phyloP scores from a whole-genome alignment of 805 yeast genomes.

The Metschnikowia chrysomelidarum region DNA sequence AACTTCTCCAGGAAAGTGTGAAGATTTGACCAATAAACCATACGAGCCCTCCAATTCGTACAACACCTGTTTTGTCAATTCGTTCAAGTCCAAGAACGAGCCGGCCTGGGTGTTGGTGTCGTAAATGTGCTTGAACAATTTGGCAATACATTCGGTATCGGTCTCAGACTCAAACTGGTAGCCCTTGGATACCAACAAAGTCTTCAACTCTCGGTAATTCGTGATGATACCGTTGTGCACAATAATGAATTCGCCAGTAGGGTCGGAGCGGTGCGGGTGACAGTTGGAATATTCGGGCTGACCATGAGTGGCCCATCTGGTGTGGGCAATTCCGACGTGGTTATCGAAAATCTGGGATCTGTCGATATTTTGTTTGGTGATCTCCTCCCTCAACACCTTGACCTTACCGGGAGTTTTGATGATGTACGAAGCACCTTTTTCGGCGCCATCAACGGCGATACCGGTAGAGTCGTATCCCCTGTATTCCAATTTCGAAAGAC shows the following conservation, averaged over 20 bases:
- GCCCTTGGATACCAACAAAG: conserved; percentile 77
- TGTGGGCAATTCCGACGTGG: conserved; percentile 97
- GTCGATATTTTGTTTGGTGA: conserved; percentile 50
- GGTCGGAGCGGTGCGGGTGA: conserved; percentile 94
- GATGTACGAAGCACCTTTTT: conserved; percentile 64
- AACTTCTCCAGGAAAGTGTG: conserved; percentile 92
- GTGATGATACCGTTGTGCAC: conserved; percentile 99
- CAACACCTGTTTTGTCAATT: conserved; percentile 87
- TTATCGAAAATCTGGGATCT: conserved; percentile 65
- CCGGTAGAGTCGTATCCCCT: conserved; percentile 99
- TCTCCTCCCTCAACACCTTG: conserved; percentile 67
- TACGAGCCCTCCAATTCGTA: conserved; percentile 96
- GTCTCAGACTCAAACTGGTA: conserved; percentile 85
- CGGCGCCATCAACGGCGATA: conserved; percentile 90
- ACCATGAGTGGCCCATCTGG: conserved; percentile 99
- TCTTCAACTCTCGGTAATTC: conserved; percentile 87
- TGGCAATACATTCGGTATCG: conserved; percentile 97
- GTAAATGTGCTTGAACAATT: conserved; percentile 86
- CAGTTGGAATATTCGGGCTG: conserved; percentile 82
- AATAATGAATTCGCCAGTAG: conserved; percentile 76
- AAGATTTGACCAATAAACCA: conserved; percentile 89
- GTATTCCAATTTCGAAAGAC: conserved; percentile 82
- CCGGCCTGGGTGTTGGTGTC: conserved; percentile 74
- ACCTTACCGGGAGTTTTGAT: conserved; percentile 93
- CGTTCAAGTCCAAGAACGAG: conserved; percentile 79